A percentile compares a stretch with the other conserved stretches of the same genome.
phyloP scores from a whole-genome alignment of 2,329 filamentous ascomycete genomes.

The Colletotrichum cereale region DNA sequence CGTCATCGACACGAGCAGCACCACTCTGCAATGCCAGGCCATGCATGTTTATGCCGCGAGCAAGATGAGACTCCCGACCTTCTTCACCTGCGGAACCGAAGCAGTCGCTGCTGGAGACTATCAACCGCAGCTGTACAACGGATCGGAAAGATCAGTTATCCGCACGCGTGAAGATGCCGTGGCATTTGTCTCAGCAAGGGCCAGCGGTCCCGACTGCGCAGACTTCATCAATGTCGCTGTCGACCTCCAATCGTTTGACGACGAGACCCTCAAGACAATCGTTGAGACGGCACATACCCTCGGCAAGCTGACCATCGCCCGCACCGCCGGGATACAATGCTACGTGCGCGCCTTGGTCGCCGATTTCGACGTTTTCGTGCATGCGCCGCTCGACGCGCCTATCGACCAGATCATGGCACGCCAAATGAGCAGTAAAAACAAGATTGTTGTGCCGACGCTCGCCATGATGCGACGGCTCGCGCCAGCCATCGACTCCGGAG shows the following conservation, averaged over 20 bases:
- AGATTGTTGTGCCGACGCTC: slow-evolving; percentile 48
- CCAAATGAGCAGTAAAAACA: slow-evolving; percentile 40
- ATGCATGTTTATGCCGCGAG: slow-evolving; percentile 21
- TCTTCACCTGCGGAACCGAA: slow-evolving; percentile 14
- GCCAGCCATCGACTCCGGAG: background rate
- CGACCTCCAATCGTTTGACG: slow-evolving; percentile 43
- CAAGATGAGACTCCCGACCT: background rate
- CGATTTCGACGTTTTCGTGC: slow-evolving; percentile 47
- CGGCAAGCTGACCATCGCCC: slow-evolving; percentile 45
- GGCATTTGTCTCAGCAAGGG: slow-evolving; percentile 3
- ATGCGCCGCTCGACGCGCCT: slow-evolving; percentile 45
- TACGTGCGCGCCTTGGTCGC: slow-evolving; percentile 45
- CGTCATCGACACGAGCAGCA: slow-evolving; percentile 36
- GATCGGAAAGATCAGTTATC: slow-evolving; percentile 1
- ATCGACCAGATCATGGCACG: slow-evolving; percentile 42
- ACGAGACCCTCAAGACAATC: slow-evolving; percentile 43
- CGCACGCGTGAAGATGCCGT: slow-evolving; percentile 8
- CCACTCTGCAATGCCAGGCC: slow-evolving; percentile 32
- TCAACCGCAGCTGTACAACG: too few relatives aligned
- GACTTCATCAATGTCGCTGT: slow-evolving; percentile 48
- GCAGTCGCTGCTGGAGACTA: background rate
- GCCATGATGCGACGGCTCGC: too few relatives aligned
- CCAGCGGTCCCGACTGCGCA: slow-evolving; percentile 30
- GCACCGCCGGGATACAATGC: slow-evolving; percentile 44
- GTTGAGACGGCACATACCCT: slow-evolving; percentile 43